These are phyloP conservation scores for Heritiera fomes DNA, from an alignment of 345 rosid species.

Conservation along the genomic window DNA sequence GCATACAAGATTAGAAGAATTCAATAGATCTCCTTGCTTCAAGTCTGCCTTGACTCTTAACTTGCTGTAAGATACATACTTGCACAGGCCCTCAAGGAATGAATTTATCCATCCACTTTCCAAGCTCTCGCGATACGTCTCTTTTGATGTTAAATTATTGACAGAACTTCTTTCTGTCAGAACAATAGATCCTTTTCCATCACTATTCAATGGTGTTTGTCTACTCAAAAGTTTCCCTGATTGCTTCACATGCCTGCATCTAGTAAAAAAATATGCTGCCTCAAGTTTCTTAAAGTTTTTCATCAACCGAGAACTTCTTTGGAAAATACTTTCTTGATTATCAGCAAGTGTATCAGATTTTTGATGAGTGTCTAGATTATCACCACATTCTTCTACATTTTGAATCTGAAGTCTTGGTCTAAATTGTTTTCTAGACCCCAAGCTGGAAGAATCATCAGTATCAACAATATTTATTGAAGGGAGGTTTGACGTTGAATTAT, in stretches of 20 bases:
- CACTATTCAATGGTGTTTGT: constrained; percentile 63
- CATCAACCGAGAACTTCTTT: constrained; percentile 73
- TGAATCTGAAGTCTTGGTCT: constrained; percentile 45
- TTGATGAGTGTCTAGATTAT: constrained; percentile 43
- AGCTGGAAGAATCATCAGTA: constrained; percentile 50
- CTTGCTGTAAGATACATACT: constrained; percentile 76
- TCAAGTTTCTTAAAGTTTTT: constrained; percentile 90
- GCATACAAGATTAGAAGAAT: constrained; percentile 87
- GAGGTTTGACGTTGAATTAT: constrained; percentile 42
- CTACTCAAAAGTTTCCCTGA: constrained; percentile 48
- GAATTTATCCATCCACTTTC: constrained; percentile 88
- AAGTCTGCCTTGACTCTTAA: constrained; percentile 84
- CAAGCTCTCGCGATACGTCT: constrained; percentile 40
- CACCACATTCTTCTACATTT: constrained; percentile 46
- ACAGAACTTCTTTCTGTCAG: constrained; percentile 79
- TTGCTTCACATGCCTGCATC: constrained; percentile 60
- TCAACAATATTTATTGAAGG: constrained; percentile 40
- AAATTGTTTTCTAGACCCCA: constrained; percentile 70
- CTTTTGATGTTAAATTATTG: constrained; percentile 55
- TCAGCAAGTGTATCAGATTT: constrained; percentile 40
- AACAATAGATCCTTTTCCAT: constrained; percentile 72
- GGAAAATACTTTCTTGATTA: constrained; percentile 55
- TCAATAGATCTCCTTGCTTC: constrained; percentile 89
- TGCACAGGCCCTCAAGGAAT: constrained; percentile 94
- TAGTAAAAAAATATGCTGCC: constrained; percentile 78